Evolutionary conservation across 163 green algal species (phyloP).

Genomic region (Picocystis sp.): DNA sequence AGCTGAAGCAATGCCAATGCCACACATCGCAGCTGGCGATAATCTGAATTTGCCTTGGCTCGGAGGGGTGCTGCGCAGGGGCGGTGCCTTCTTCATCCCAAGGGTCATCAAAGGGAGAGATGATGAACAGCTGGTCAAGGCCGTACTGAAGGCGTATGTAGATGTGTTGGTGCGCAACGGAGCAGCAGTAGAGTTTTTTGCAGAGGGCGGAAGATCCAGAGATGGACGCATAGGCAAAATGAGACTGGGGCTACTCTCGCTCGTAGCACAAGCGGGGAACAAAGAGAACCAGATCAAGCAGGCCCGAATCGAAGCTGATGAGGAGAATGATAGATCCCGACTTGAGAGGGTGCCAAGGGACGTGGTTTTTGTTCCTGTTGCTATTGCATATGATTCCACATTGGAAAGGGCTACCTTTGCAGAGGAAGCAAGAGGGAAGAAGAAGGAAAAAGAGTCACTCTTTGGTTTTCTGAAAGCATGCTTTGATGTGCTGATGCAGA

Average conservation of each 20-base stretch:
- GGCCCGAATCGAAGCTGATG: constrained; percentile 2
- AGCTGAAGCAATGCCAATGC: constrained; percentile 9
- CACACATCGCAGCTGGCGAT: constrained; percentile 28
- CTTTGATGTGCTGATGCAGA: not conserved
- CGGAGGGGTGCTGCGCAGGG: constrained; percentile 17
- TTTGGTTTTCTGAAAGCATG: constrained; percentile 12
- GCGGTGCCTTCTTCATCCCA: constrained; percentile 33
- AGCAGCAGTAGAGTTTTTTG: constrained; percentile 30
- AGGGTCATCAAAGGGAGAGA: constrained; percentile 11
- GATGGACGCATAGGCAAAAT: constrained; percentile 22
- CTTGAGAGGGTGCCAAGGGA: too few relatives aligned
- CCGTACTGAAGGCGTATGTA: constrained; percentile 22
- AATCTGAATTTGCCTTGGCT: constrained; percentile 31
- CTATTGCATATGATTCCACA: constrained; percentile 14
- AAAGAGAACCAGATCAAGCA: constrained; percentile 4
- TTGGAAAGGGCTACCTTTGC: constrained; percentile 13
- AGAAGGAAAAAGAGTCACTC: constrained; percentile 13
- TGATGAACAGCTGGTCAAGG: constrained; percentile 24
- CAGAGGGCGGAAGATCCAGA: constrained; percentile 26
- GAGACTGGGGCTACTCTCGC: constrained; percentile 24
- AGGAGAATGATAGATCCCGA: constrained; percentile 4
- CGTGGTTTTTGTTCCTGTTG: constrained; percentile 11
- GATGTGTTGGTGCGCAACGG: constrained; percentile 19
- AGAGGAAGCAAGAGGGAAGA: constrained; percentile 7
- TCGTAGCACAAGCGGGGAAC: constrained; percentile 19